phyloP scores from a whole-genome alignment of 1,284 basidiomycete species.

The Ustilago curta region DNA sequence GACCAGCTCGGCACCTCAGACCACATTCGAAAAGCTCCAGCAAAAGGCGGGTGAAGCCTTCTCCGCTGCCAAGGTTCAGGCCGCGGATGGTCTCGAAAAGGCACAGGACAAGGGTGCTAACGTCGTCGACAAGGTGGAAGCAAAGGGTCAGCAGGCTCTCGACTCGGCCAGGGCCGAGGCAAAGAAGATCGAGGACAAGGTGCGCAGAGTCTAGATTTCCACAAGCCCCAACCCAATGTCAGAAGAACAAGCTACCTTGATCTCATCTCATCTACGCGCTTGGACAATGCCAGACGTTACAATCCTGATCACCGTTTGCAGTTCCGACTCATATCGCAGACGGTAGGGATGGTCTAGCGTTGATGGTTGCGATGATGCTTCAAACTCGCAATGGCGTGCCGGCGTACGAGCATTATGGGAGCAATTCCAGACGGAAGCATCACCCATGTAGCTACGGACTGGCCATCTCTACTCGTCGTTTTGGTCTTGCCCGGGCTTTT shows the following conservation, averaged over 20 bases:
- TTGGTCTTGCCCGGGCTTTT: neutral
- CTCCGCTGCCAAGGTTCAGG: slow-evolving; percentile 55
- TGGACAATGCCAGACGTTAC: neutral
- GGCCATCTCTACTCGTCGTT: neutral
- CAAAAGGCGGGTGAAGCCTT: slow-evolving; percentile 65
- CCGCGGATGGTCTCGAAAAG: slow-evolving; percentile 44
- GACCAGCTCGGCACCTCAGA: slow-evolving; percentile 40
- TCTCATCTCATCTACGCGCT: neutral
- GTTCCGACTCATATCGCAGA: too few relatives aligned
- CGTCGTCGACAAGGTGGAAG: slow-evolving; percentile 40
- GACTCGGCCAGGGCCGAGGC: slow-evolving; percentile 57
- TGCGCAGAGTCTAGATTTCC: slow-evolving; percentile 61
- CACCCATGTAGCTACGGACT: neutral
- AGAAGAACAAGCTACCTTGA: neutral
- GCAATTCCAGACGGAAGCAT: neutral
- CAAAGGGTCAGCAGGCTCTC: slow-evolving; percentile 53
- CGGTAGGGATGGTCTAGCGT: too few relatives aligned
- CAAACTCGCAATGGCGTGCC: neutral
- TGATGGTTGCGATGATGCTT: too few relatives aligned
- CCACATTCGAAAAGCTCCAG: slow-evolving; percentile 61
- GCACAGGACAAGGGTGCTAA: slow-evolving; percentile 44
- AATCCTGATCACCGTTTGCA: neutral
- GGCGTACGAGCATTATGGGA: neutral
- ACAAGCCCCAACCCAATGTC: neutral
- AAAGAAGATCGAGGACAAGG: slow-evolving; percentile 56